Base-by-base conservation (phyloP, 495 filamentous ascomycete species). In the Amorphotheca resinae region DNA sequence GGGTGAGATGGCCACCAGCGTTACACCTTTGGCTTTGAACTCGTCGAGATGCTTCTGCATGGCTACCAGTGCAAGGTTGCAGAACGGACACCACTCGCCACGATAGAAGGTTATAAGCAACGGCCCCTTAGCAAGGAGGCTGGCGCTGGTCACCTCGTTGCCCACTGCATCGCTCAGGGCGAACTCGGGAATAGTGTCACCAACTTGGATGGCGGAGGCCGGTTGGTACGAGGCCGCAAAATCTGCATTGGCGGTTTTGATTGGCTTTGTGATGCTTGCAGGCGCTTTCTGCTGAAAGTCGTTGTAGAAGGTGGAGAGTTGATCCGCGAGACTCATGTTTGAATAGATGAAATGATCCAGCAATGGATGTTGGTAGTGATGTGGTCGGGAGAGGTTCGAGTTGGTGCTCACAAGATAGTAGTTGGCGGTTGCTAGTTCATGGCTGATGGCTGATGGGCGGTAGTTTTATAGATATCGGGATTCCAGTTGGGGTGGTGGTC, bases 61-160 rank as follows among this genome's bases (percentile, higher is more conserved):
- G 8, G 49, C 26, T 6, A 38, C 39, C 1, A 67, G 38, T 1
- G 45, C 54, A 22, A 66, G 36, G 49, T 65, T 64, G 48, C 64
- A 67, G 55, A 58, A 66, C 1, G 63, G 63, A 44, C 64, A 67
- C 64, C 63, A 67, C 38, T 56, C 54, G 2, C 63, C 64, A 22
- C 64, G 60, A 52, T 66, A 67, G 53, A 66, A 65, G 18, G 60
- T 57, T 38, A 67, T 55, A 26, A 67, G 53, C n/a, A 67, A 42
- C 5, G 63, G 54, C 2, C 59, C 59, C 2, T 61, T 49, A 4
- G 45, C 37, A 12, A 66, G 60, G 9, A 67, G 58, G 20, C 38
- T 26, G n/a, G 44, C 39, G 41, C 49, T 56, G 20, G 46, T 41
- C 1, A 63, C 49, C 17, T 45, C 40, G 8, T 59, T 44, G 22